A percentile compares a stretch with the other conserved stretches of the same genome.
phyloP scores from a whole-genome alignment of 495 filamentous ascomycete species.

The Sphaerosporella brunnea region DNA sequence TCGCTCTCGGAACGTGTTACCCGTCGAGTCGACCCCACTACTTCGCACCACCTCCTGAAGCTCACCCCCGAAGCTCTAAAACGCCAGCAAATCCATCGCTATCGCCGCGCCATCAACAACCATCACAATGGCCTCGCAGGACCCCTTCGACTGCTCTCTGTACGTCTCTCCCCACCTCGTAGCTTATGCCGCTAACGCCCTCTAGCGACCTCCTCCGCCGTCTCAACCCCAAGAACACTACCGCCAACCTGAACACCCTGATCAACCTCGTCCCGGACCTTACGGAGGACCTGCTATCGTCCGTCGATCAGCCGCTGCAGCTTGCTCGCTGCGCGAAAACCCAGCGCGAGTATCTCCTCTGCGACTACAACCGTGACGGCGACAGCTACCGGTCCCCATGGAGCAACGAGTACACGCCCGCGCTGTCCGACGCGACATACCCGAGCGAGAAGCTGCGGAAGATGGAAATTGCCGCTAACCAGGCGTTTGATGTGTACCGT shows the following conservation, averaged over 20 bases:
- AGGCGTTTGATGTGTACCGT: slow-evolving; percentile 91
- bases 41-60: neutral
- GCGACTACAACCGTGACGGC: slow-evolving; percentile 98
- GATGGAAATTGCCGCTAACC: slow-evolving; percentile 84
- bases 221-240: slow-evolving; percentile 79
- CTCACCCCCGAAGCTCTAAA: slow-evolving; percentile 1
- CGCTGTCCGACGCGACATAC: slow-evolving; percentile 49
- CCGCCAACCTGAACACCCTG: slow-evolving; percentile 65
- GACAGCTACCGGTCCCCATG: slow-evolving; percentile 93
- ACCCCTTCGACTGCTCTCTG: slow-evolving; percentile 68
- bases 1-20: neutral
- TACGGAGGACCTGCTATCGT: slow-evolving; percentile 92
- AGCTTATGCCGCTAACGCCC: slow-evolving; percentile 4
- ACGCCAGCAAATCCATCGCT: neutral
- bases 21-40: slow-evolving; percentile 1
- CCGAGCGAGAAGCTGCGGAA: slow-evolving; percentile 74
- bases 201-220: slow-evolving; percentile 91
- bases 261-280: slow-evolving; percentile 75
- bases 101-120: slow-evolving; percentile 8
- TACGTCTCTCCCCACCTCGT: slow-evolving; percentile 30
- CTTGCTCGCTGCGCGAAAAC: slow-evolving; percentile 70
- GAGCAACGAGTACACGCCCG: slow-evolving; percentile 95
- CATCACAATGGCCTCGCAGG: slow-evolving; percentile 31
- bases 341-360: slow-evolving; percentile 89
- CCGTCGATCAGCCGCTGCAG: slow-evolving; percentile 86